A percentile compares a stretch with the other conserved stretches of the same genome.
phyloP scores from a whole-genome alignment of 2,329 filamentous ascomycete genomes.

The Fusarium sp. region DNA sequence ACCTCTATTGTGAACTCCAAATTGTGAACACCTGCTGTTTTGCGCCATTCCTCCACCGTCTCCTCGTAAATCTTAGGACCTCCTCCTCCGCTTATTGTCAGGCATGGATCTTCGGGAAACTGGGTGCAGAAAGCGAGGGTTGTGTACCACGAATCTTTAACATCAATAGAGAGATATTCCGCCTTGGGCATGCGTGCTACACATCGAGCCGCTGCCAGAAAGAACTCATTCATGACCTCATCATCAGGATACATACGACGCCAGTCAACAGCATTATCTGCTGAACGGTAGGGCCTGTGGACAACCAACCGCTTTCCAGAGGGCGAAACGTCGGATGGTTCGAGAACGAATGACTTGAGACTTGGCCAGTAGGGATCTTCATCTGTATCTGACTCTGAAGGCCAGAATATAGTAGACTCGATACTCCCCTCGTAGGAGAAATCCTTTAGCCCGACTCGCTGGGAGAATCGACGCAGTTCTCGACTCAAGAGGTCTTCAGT shows the following conservation, averaged over 20 bases:
- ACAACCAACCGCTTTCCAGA: not conserved
- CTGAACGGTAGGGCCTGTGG: too few species aligned
- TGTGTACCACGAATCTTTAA: not conserved
- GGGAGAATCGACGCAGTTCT: not conserved
- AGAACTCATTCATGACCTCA: not conserved
- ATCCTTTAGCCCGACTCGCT: not conserved
- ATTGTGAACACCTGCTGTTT: not conserved
- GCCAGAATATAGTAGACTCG: slow-evolving; percentile 14
- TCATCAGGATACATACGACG: not conserved
- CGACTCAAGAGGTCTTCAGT: not conserved
- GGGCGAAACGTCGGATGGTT: not conserved
- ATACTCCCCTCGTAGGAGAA: not conserved
- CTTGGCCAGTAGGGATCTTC: slow-evolving; percentile 6
- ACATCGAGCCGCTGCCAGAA: not conserved
- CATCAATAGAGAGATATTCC: not conserved
- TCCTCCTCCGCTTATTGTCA: not conserved
- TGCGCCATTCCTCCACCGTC: not conserved
- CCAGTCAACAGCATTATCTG: not conserved
- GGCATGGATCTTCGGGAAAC: not conserved
- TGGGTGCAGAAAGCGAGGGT: not conserved
- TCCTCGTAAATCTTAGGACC: not conserved
- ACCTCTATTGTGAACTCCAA: not conserved
- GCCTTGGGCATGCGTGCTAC: slow-evolving; percentile 1
- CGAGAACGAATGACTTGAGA: not conserved
- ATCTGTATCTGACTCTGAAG: not conserved